A percentile compares a stretch with the other conserved stretches of the same genome.
phyloP scores from a whole-genome alignment of 192 early-diverging fungal species.

The Backusella morwellensis region DNA sequence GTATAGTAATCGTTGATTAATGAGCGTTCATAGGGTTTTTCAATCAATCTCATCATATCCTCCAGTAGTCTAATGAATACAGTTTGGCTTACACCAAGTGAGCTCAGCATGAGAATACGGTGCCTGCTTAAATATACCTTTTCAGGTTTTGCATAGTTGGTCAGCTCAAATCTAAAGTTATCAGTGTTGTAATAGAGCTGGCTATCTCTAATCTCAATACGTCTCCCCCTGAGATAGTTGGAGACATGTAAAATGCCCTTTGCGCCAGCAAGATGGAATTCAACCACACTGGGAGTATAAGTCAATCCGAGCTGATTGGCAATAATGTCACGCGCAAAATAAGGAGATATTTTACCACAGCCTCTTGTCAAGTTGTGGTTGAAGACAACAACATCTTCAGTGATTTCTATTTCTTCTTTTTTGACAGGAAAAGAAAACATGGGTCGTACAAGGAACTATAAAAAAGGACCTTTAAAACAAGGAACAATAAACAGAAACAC shows the following conservation, averaged over 20 bases:
- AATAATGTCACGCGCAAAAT: slow-evolving; percentile 38
- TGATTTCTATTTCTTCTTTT: slow-evolving; percentile 35
- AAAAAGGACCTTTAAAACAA: neutral
- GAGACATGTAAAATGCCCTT: slow-evolving; percentile 53
- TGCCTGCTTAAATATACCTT: slow-evolving; percentile 56
- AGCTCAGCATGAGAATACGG: slow-evolving; percentile 50
- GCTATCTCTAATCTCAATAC: slow-evolving; percentile 44
- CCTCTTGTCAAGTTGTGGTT: slow-evolving; percentile 65
- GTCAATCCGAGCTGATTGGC: slow-evolving; percentile 34
- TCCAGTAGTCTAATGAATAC: slow-evolving; percentile 46
- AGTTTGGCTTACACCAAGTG: slow-evolving; percentile 49
- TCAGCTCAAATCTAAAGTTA: slow-evolving; percentile 49
- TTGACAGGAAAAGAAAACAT: slow-evolving; percentile 36
- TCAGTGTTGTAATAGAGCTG: slow-evolving; percentile 51
- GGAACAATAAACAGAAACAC: neutral
- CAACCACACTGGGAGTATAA: slow-evolving; percentile 51
- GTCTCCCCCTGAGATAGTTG: slow-evolving; percentile 27
- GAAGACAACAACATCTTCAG: slow-evolving; percentile 53
- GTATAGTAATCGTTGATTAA: slow-evolving; percentile 32
- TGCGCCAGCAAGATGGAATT: slow-evolving; percentile 65
- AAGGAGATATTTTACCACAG: slow-evolving; percentile 54
- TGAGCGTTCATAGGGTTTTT: slow-evolving; percentile 14
- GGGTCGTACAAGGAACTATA: slow-evolving; percentile 57
- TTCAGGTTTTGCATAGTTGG: slow-evolving; percentile 40
- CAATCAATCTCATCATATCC: slow-evolving; percentile 29